Base-by-base conservation (phyloP, 768 basidiomycete genomes). In the Krasilnikovozyma curviuscula region DNA sequence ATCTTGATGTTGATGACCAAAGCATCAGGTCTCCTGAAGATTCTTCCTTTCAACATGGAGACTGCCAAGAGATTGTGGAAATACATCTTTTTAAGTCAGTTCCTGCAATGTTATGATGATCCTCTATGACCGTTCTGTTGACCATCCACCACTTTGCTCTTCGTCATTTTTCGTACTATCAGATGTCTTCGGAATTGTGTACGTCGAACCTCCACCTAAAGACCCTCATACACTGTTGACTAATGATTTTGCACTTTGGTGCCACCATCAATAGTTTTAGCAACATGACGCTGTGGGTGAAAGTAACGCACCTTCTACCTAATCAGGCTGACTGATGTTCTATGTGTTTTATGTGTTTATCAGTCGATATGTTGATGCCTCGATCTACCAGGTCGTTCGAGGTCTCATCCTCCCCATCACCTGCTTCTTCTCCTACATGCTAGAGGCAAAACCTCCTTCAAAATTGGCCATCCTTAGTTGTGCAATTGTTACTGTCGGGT, bases 331-430 rank as follows among this genome's bases (percentile, higher is more conserved):
- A 35, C 38, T 16, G 10, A 27, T 34, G 12, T 19, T 12, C 19
- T 28, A 27, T 61, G 84, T 82, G 58, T 79, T 83, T 60, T 83
- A 82, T 65, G 89, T 88, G 63, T 86, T 77, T 61, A 85, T 81
- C 33, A 72, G 89, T 50, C 83, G 86, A 76, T 84, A 81, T 59
- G 88, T 93, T 56, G 86, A 88, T 48, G 83, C 84, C 12, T 88
- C 85, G 0, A 86, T 91, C 66, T 88, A 91, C 64, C 35, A 27
- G 19, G 13, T 44, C 54, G 89, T 89, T 0, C 79, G 89, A 14
- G 89, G 89, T 9, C 72, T 97, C 52, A 76, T 97, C 25, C 76
- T 97, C 21, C 89, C 91, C 0, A 81, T 86, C 70, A 97, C 91
- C 16, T 85, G 93, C 57, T 68, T 70, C 58, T 79, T 84, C n/a